Evolutionary conservation across 768 basidiomycete species (phyloP).

Genomic region (Nidularia pulvinata): DNA sequence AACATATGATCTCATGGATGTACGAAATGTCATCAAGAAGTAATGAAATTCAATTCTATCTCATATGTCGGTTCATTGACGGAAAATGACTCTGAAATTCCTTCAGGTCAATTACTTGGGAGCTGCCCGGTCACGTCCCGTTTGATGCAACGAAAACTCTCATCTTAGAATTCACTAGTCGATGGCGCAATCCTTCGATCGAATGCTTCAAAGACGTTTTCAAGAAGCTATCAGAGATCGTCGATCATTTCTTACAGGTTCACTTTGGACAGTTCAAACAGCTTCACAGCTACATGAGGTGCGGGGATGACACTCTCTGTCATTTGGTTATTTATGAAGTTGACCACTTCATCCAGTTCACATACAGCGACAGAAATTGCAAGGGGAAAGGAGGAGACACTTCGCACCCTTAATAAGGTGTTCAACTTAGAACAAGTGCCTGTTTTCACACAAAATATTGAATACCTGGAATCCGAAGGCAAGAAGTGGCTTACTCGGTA

Average conservation of each 20-base stretch:
- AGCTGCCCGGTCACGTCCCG: slow-evolving; percentile 30
- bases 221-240: slow-evolving; percentile 2
- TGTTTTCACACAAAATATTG: neutral
- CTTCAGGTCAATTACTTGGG: slow-evolving; percentile 31
- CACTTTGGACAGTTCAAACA: slow-evolving; percentile 28
- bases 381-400: slow-evolving; percentile 16
- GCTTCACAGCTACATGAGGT: slow-evolving; percentile 23
- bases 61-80: neutral
- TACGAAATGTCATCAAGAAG: neutral
- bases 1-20: neutral
- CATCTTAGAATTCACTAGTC: slow-evolving; percentile 16
- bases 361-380: too few relatives aligned
- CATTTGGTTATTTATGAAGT: too few relatives aligned
- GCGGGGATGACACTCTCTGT: neutral
- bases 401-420: slow-evolving; percentile 31
- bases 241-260: slow-evolving; percentile 12
- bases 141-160: slow-evolving; percentile 28
- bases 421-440: neutral
- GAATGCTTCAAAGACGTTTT: slow-evolving; percentile 26
- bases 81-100: neutral
- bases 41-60: neutral
- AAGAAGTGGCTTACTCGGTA: neutral
- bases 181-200: slow-evolving; percentile 23
- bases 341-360: too few relatives aligned
- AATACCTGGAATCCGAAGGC: neutral